Evolutionary conservation across 805 yeast genomes (phyloP), one percentile per base, ranked within the genome.

Genomic region (Danielozyma ontarioensis): DNA sequence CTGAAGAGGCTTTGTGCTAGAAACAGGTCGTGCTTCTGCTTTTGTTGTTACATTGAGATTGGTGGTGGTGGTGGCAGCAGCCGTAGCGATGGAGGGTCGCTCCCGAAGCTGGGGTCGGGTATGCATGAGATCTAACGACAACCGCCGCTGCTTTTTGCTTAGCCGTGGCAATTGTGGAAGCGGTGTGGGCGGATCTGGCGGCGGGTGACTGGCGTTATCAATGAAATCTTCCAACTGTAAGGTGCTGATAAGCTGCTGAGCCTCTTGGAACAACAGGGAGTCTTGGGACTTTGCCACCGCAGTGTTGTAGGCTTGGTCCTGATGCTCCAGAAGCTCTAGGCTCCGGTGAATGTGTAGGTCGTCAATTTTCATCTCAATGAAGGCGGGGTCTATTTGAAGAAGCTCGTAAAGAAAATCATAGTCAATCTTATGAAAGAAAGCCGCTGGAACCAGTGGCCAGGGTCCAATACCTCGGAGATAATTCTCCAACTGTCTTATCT

Each of bases 11-110:
- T 14, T 23, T 17, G 10, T 34, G 36, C n/a, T 23, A 12, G 31
- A 27, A 25, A 11, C 29, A n/a, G 33, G 26, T 32, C 32, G 23
- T 4, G 43, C 38, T 25, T 51, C 52, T 5, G 62, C 41, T 28
- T 48, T 50, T 3, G 66, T 53, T n/a, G 53, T 39, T 4, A 64
- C 66, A 35, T 59, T 62, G 18, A 65, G 53, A 22, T 47, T 53
- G 13, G 61, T 55, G 3, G 61, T 50, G 7, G 53, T 44, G 1
- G 57, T 46, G 7, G 50, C 47, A 2, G 69, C 64, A 3, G 65
- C 59, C 17, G 46, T 55, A 12, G 51, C 48, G 12, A 59, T 36
- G 27, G 48, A 44, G 24, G 40, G 27, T 16, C 39, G 40, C 13
- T 50, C 35, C 17, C 21, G 34, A 6, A 33, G 22, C 3, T 31